Base-by-base conservation (phyloP, 371 early-diverging fungal genomes). In the Neoconidiobolus thromboides region DNA sequence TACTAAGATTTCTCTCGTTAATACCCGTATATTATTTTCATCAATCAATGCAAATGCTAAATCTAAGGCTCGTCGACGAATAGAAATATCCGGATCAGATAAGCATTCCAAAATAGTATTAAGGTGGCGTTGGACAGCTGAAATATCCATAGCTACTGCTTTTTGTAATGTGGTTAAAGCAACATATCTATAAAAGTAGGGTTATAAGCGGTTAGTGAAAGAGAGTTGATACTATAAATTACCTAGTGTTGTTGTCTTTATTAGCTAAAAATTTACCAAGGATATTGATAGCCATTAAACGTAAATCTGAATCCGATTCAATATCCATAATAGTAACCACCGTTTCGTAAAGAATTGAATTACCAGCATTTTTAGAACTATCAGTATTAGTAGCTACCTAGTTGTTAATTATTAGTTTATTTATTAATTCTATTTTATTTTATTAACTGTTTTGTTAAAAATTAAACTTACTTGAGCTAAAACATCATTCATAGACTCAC, bases 61-160 rank as follows among this genome's bases (percentile, higher is more conserved):
- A 61, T 97, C 96, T 51, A 97, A 67, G 12, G 98, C 98, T 43
- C 97, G 90, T 10, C 96, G 85, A 44, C 95, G 85, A 65, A 97
- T 97, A 0, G 93, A 93, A 62, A 93, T 85, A 72, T 97, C 98
- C 2, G 82, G 79, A 76, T 97, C 98, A 15, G 85, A 82, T 57
- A 97, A 75, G 70, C 98, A 97, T 57, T 93, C 95, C 50, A 97
- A 69, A 60, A 97, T 89, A 26, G 92, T 97, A 57, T 87, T 81
- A 41, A 96, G 89, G 66, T 96, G 96, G 50, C 98, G 86, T 70
- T 96, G 96, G n/a, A 97, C 89, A 4, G 96, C 89, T 47, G 89
- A 81, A 6, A 85, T 78, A 65, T 96, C 96, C 61, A 88, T 79
- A 47, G 88, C 74, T 46, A 90, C 77, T 5, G 93, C 90, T 56